These are phyloP conservation scores for Camellia sinensis DNA, from an alignment of 148 eudicot species.

Conservation along the genomic window DNA sequence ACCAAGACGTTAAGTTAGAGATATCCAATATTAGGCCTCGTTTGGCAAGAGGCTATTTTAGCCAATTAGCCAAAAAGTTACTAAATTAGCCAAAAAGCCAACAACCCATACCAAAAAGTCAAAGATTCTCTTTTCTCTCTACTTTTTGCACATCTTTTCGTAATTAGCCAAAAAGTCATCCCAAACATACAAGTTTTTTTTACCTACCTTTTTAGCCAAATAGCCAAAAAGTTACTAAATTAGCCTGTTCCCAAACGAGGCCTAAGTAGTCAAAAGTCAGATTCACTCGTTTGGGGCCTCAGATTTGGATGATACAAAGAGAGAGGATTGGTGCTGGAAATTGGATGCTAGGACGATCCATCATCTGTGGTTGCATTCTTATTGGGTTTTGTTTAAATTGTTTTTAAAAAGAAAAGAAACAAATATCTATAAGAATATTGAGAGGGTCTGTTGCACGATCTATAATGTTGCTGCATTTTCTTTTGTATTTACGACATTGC, in stretches of 20 bases:
- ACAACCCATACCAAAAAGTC: too few species aligned
- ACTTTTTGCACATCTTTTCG: too few species aligned
- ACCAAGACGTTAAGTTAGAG: not conserved
- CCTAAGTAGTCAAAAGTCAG: not conserved
- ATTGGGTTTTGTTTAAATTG: not conserved
- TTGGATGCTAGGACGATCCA: not conserved
- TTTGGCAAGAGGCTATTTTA: too few species aligned
- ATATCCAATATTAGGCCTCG: not conserved
- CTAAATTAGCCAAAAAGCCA: too few species aligned
- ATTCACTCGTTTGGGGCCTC: not conserved
- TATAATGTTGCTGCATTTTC: not conserved
- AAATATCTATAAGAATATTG: not conserved
- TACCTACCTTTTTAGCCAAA: too few species aligned
- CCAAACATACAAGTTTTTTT: too few species aligned
- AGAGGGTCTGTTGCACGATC: slow-evolving; percentile 2
- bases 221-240: too few species aligned
- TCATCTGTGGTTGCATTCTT: not conserved
- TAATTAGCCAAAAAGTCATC: too few species aligned
- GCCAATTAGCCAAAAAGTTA: too few species aligned
- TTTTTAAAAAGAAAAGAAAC: not conserved
- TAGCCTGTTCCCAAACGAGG: too few species aligned
- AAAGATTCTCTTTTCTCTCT: too few species aligned
- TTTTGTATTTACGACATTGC: not conserved
- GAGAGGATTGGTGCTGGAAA: not conserved
- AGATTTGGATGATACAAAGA: not conserved